Evolutionary conservation across 257 asterid species (phyloP), one percentile per base, ranked within the genome.

Genomic region (Striga asiatica): DNA sequence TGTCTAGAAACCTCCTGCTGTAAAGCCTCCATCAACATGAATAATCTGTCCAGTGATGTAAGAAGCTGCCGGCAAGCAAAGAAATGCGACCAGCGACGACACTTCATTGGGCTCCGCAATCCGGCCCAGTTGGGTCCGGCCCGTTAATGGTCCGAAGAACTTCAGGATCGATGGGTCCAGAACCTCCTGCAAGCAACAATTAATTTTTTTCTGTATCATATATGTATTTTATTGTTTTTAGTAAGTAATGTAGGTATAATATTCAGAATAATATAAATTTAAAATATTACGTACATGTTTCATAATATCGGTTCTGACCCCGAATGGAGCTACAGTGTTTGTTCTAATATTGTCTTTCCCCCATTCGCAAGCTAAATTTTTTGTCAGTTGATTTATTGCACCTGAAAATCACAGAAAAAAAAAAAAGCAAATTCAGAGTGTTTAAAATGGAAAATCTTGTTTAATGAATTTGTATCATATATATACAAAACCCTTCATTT

Each of bases 351-450:
- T 78, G 47, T 81, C 88, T 61, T 66, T 71, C 0, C 68, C 94
- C 94, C 94, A 84, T 66, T 84, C 94, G 43, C 82, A 78, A 3
- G 91, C 91, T 70, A 84, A 57, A 58, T 56, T 78, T 60, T 73
- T 78, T 0, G 85, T 81, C 2, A 84, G 71, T 35, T 84, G 94
- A 54, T 84, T 84, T 39, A 84, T 74, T 49, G 86, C 89, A 51
- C 79, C 94, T 83, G 77, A 28, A 53, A 42, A 28, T 2, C 4
- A n/a, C n/a, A n/a, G n/a, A n/a, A 0, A 52, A 28, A 1, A 58
- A 27, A 28, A 1, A 11, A 3, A 35, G 1, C 12, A 8, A n/a
- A 17, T 20, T 22, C n/a, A n/a, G n/a, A n/a, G n/a, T n/a, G n/a
- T n/a, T n/a, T n/a, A n/a, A n/a, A n/a, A n/a, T n/a, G n/a, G n/a